Evolutionary conservation across 139 green algal species (phyloP), one percentile per base, ranked within the genome.

Genomic region (Marvania coccoides): DNA sequence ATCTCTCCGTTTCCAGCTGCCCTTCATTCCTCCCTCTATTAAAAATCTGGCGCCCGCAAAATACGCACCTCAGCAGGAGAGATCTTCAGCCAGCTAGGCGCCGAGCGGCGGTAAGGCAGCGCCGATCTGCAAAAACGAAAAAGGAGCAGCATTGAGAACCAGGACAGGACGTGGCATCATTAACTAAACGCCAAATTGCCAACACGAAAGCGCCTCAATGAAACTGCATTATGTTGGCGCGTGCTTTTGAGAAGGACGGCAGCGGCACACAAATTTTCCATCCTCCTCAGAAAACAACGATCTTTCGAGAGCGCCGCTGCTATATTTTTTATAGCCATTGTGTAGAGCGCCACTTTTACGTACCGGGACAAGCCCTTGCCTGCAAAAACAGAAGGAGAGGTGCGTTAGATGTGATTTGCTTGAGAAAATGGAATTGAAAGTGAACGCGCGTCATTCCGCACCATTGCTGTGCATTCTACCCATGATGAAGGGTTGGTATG

Each of bases 351-450:
- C n/a, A n/a, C n/a, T n/a, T n/a, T n/a, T n/a, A n/a, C n/a, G n/a
- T n/a, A n/a, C n/a, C n/a, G n/a, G 79, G 73, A 89, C 68, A 94
- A 91, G 57, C 92, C 92, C 89, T 98, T 98, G 59, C 87, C 69
- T 83, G 75, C 14, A 42, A 54, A 60, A 51, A 51, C 31, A 6
- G 31, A 47, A 36, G 33, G 33, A 13, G 8, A n/a, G n/a, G n/a
- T n/a, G n/a, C n/a, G n/a, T n/a, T n/a, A n/a, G 29, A 7, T 26
- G 46, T 30, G 13, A 54, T 54, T 6, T 30, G 46, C 23, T 8
- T 23, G 46, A 15, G 13, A 8, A 26, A 23, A 54, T 23, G 13
- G 6, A 6, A 8, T n/a, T n/a, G n/a, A n/a, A n/a, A n/a, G n/a
- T n/a, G 46, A 54, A 54, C 15, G 46, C 13, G n/a, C 46, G 8